Conservation (phyloP, 2,329 filamentous ascomycete genomes). For the Exophiala spinifera region DNA sequence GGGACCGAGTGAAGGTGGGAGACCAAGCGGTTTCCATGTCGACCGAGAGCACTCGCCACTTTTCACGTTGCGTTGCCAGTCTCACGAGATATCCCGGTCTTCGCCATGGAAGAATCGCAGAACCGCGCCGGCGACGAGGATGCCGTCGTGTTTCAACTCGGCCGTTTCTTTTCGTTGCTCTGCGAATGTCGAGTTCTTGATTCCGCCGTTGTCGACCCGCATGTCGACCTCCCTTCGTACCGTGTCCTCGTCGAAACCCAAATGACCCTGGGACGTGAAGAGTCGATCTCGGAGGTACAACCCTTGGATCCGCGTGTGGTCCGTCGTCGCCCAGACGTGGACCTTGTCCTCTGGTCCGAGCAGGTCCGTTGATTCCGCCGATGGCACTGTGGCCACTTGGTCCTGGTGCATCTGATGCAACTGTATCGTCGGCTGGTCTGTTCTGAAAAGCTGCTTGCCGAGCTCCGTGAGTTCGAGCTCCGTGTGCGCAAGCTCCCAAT, state of each 20-base stretch:
- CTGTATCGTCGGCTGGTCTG: slow-evolving; percentile 34
- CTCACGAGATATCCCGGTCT: slow-evolving; percentile 41
- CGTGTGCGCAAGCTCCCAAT: slow-evolving; percentile 49
- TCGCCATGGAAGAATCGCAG: slow-evolving; percentile 51
- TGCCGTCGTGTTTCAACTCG: slow-evolving; percentile 41
- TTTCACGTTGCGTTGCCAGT: too few relatives aligned
- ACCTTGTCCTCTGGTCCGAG: slow-evolving; percentile 44
- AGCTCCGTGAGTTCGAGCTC: slow-evolving; percentile 40
- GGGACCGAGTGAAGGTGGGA: too few relatives aligned
- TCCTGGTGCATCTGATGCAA: slow-evolving; percentile 51
- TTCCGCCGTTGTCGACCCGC: slow-evolving; percentile 42
- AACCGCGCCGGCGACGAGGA: slow-evolving; percentile 39
- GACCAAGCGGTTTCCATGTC: too few relatives aligned
- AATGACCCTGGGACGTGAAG: slow-evolving; percentile 48
- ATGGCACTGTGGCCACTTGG: slow-evolving; percentile 35
- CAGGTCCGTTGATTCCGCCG: slow-evolving; percentile 35
- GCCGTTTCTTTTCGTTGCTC: slow-evolving; percentile 38
- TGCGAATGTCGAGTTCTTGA: slow-evolving; percentile 39
- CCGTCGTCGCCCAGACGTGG: slow-evolving; percentile 48
- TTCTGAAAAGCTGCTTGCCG: slow-evolving; percentile 43
- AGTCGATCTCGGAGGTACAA: slow-evolving; percentile 45
- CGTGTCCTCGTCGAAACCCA: slow-evolving; percentile 48
- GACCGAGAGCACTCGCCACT: too few relatives aligned
- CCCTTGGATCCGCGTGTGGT: slow-evolving; percentile 45
- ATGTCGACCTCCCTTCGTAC: slow-evolving; percentile 46